These are phyloP conservation scores for Heritiera fomes DNA, from an alignment of 345 rosid species.

Conservation along the genomic window DNA sequence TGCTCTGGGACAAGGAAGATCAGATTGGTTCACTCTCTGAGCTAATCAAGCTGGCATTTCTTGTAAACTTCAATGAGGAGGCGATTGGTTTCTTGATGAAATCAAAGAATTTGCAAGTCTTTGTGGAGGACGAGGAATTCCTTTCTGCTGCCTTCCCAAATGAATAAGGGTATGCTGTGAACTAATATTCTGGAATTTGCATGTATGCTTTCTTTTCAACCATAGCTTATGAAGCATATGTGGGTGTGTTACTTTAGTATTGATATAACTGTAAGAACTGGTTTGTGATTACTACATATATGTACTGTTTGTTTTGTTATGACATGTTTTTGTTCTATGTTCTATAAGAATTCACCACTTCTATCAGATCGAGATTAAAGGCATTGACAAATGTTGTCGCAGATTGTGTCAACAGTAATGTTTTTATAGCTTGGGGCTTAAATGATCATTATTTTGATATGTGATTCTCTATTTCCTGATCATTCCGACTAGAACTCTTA, in stretches of 20 bases:
- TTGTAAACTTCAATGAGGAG: conserved; percentile 49
- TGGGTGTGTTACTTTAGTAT: not conserved
- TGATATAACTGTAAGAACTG: no score
- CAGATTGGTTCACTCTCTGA: conserved; percentile 42
- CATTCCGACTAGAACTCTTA: no score
- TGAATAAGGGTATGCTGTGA: conserved; percentile 17
- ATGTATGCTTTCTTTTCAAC: not conserved
- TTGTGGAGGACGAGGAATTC: conserved; percentile 53
- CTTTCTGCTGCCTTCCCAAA: conserved; percentile 37
- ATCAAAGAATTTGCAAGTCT: conserved; percentile 53
- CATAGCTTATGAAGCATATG: not conserved
- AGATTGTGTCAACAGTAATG: no score
- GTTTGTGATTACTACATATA: no score
- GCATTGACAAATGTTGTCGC: no score
- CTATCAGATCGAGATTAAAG: no score
- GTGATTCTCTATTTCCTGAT: no score
- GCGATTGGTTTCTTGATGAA: conserved; percentile 55
- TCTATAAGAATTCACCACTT: no score
- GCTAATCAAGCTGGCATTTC: conserved; percentile 57
- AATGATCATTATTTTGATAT: no score
- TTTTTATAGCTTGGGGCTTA: no score
- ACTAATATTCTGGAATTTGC: not conserved
- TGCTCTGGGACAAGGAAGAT: conserved; percentile 56
- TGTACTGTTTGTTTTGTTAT: no score
- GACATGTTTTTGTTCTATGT: no score